Evolutionary conservation across 169 alveolate species (phyloP), one percentile per base, ranked within the genome.

Genomic region (Plasmodium cynomolgi): DNA sequence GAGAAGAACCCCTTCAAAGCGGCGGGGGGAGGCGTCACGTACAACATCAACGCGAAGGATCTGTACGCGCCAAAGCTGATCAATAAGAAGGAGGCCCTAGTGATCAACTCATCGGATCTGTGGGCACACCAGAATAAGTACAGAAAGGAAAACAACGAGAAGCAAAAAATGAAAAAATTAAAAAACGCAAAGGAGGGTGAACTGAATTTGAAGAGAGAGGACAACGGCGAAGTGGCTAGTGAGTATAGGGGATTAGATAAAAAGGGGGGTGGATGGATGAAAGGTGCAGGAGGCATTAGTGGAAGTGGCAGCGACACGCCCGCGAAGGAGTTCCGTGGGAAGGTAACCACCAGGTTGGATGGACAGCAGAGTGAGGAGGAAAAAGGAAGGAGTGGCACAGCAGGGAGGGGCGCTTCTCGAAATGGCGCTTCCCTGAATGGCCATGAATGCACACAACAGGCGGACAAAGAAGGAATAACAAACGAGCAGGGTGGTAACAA

Each of bases 41-140:
- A 90, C 73, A 90, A 80, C n/a, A 62, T 79, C 0, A 80, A 90
- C 31, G 68, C 56, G 15, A 90, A 80, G 72, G 94, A 90, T 37
- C 31, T 80, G 29, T 68, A 80, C 54, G 26, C 91, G 3, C 88
- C 88, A 23, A 90, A 90, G 33, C 82, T 90, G 31, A 56, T 83
- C 54, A 82, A 58, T 17, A 81, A 83, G 71, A 80, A 84, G 20
- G 97, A 95, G 80, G 95, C 96, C n/a, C 84, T 95, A 23, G 97
- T 95, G 26, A 95, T 96, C 13, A 97, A 96, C 83, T 91, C 97
- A 62, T 77, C 92, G 20, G 97, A 93, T 44, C 81, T 95, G 68
- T 97, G 97, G 97, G 96, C 97, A 31, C 97, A 92, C 37, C 95
- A 93, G 79, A 92, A 94, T 86, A 86, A 85, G 26, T 85, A 86